A percentile compares a stretch with the other conserved stretches of the same genome.
Conservation (phyloP, 768 basidiomycete species). For the Arthromyces matolae region DNA sequence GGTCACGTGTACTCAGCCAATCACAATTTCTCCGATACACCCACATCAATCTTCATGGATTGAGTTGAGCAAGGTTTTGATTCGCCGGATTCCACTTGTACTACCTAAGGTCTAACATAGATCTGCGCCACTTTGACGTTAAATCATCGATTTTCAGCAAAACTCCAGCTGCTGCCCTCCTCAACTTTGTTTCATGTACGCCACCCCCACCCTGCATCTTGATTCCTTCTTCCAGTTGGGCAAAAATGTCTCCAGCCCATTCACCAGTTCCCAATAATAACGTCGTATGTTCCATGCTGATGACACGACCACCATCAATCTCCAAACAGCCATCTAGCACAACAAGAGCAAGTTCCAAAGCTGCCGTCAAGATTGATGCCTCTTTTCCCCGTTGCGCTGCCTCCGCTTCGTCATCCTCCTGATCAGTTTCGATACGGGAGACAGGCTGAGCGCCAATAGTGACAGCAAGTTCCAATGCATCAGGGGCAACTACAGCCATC, state of each 20-base stretch:
- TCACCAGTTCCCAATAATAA: constrained; percentile 71
- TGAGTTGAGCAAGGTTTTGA: no score
- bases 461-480: constrained; percentile 78
- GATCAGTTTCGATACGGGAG: constrained; percentile 37
- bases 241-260: constrained; percentile 75
- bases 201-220: constrained; percentile 65
- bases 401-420: constrained; percentile 33
- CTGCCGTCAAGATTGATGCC: constrained; percentile 67
- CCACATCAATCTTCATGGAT: no score
- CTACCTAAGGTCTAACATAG: constrained; percentile 46
- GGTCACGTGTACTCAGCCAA: constrained; percentile 20
- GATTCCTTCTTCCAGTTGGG: constrained; percentile 59
- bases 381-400: constrained; percentile 44
- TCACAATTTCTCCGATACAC: constrained; percentile 4
- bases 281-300: constrained; percentile 73
- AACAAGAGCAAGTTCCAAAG: constrained; percentile 76
- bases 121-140: constrained; percentile 61
- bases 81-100: constrained; percentile 7
- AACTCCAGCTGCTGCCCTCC: constrained; percentile 74
- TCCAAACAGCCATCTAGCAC: constrained; percentile 73
- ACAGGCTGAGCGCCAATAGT: constrained; percentile 69
- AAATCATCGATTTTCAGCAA: constrained; percentile 77
- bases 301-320: constrained; percentile 69
- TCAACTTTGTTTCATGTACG: constrained; percentile 54
- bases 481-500: constrained; percentile 77